These are phyloP conservation scores for Sistotremastrum suecicum DNA, from an alignment of 768 basidiomycete genomes.

Conservation along the genomic window DNA sequence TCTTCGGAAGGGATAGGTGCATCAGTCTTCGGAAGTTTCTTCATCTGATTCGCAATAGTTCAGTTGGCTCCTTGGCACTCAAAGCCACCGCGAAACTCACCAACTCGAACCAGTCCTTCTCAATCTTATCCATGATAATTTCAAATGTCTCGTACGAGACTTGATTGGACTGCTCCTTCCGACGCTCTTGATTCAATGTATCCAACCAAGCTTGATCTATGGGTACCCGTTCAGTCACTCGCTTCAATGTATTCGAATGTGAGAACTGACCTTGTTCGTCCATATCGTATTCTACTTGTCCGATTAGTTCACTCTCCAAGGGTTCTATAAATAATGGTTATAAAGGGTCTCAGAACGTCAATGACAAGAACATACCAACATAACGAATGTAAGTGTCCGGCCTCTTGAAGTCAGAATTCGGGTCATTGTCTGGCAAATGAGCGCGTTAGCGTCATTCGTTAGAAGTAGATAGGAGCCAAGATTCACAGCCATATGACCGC, in stretches of 20 bases:
- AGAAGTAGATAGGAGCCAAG: background rate
- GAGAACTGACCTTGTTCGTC: conserved; percentile 76
- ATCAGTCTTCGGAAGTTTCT: conserved; percentile 83
- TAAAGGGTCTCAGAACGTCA: background rate
- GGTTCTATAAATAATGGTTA: conserved; percentile 44
- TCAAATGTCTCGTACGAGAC: conserved; percentile 84
- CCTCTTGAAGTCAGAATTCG: conserved; percentile 49
- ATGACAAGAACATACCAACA: conserved; percentile 43
- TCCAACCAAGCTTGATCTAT: conserved; percentile 94
- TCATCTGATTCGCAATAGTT: conserved; percentile 43
- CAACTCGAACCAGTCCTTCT: conserved; percentile 98
- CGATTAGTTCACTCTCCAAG: conserved; percentile 78
- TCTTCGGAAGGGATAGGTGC: conserved; percentile 86
- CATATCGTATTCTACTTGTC: conserved; percentile 99
- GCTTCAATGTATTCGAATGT: background rate
- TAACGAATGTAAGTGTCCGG: conserved; percentile 86
- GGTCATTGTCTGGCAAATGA: conserved; percentile 37
- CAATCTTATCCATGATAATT: conserved; percentile 91
- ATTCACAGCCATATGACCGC: conserved; percentile 62
- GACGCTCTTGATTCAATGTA: conserved; percentile 64
- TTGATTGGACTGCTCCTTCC: conserved; percentile 52
- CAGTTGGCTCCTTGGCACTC: background rate
- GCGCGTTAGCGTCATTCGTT: conserved; percentile 12
- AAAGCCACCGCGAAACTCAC: conserved; percentile 28
- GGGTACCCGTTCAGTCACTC: conserved; percentile 1